Conservation (phyloP, 768 basidiomycete genomes). For the Suillus ampliporus region DNA sequence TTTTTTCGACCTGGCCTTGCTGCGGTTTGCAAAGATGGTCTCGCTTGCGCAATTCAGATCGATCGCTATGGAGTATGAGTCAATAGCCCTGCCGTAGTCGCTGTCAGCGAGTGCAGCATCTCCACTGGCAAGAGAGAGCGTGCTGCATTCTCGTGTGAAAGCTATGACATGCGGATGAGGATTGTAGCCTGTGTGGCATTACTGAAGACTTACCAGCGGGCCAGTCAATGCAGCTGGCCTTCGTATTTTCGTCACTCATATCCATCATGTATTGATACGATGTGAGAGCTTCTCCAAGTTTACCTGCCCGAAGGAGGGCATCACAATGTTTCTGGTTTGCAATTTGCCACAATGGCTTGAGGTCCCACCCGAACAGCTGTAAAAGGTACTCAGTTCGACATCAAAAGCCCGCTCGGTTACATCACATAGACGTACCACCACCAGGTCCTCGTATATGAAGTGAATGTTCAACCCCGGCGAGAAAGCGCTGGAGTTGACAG, state of each 20-base stretch:
- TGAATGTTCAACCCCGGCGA: neutral
- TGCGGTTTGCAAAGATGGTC: slow-evolving; percentile 20
- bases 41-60: slow-evolving; percentile 10
- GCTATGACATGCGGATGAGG: too few relatives aligned
- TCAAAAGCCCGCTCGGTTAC: neutral
- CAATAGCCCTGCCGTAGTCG: slow-evolving; percentile 20
- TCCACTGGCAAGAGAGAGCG: neutral
- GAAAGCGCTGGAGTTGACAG: neutral
- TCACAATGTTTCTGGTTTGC: neutral
- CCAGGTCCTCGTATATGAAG: neutral
- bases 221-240: neutral
- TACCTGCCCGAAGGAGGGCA: neutral
- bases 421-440: neutral
- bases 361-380: neutral
- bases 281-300: neutral
- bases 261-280: neutral
- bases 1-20: slow-evolving; percentile 4
- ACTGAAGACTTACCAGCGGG: too few relatives aligned
- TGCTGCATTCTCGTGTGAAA: neutral
- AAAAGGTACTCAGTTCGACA: neutral
- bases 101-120: neutral
- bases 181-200: too few relatives aligned
- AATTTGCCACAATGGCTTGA: neutral
- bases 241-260: neutral
- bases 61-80: slow-evolving; percentile 21